Evolutionary conservation across 176 grass and related monocot genomes (phyloP).

Genomic region (Avena sativa): DNA sequence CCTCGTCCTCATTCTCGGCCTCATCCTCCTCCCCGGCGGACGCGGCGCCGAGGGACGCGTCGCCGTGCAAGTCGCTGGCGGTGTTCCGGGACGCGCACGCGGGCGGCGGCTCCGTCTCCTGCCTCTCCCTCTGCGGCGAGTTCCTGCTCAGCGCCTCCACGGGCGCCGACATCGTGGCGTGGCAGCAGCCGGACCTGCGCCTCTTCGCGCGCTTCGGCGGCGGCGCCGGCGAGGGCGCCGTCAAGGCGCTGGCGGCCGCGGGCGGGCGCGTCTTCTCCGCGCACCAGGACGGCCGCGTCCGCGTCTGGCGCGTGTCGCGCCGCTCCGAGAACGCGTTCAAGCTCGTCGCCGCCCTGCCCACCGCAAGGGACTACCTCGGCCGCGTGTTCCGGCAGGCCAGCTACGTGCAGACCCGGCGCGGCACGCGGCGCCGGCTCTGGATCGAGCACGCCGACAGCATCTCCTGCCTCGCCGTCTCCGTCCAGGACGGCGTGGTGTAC

Average conservation of each 20-base stretch:
- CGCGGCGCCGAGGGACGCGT: neutral
- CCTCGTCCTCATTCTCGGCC: neutral
- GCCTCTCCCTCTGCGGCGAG: conserved; percentile 88
- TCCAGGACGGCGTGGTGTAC: conserved; percentile 71
- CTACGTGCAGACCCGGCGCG: conserved; percentile 69
- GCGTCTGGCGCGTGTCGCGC: conserved; percentile 81
- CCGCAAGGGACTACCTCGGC: conserved; percentile 74
- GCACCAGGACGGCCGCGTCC: conserved; percentile 85
- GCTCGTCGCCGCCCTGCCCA: conserved; percentile 78
- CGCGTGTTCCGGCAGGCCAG: conserved; percentile 69
- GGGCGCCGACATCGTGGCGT: conserved; percentile 78
- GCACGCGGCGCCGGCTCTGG: conserved; percentile 64
- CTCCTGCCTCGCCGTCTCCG: conserved; percentile 90
- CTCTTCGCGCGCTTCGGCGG: conserved; percentile 72
- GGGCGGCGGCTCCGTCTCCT: conserved; percentile 55
- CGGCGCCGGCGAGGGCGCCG: conserved; percentile 62
- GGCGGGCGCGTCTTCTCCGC: conserved; percentile 84
- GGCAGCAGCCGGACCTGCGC: conserved; percentile 89
- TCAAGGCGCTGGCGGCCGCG: conserved; percentile 78
- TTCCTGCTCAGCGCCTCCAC: conserved; percentile 87
- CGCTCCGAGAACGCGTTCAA: conserved; percentile 82
- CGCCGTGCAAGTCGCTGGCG: conserved; percentile 62
- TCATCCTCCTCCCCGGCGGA: neutral
- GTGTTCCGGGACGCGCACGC: conserved; percentile 61
- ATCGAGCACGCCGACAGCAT: conserved; percentile 98